Base-by-base conservation (phyloP, 2,329 filamentous ascomycete genomes). In the Aspergillus novofumigatus region DNA sequence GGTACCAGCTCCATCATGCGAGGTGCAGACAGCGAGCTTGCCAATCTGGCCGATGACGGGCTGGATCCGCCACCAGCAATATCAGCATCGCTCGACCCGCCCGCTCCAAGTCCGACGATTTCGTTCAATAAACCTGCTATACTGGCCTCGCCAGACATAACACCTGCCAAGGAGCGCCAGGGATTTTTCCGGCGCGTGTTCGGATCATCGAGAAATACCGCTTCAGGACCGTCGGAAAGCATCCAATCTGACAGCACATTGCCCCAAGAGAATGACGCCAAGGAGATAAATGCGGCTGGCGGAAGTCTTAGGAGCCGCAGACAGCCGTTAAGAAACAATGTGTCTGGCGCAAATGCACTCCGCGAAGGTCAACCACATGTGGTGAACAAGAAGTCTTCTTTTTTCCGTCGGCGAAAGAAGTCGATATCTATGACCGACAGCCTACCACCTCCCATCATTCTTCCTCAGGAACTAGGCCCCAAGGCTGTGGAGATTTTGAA, bases 151-250 rank as follows among this genome's bases (percentile, higher is more conserved):
- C 72, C 71, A 59, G 77, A 69, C 61, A 73, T 74, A 60, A 77
- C 69, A 60, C 77, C 73, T 63, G 78, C 80, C 53, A 90, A 89
- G 69, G 87, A 91, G 67, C 86, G 86, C 56, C 90, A 85, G 8
- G 92, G 94, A 21, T 97, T 99, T 78, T 97, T 97, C 78, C 86
- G 91, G 66, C 86, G 93, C 61, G 90, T 97, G 42, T 97, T 97
- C 78, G 90, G 89, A 42, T 89, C 87, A 9, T 85, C 89, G 38
- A 89, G 83, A 69, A 82, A 76, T 51, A 80, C 72, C 61, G 59
- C 67, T n/a, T 53, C 61, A 17, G 58, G 51, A n/a, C 58, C 61
- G 14, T 57, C 63, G 32, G 69, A 69, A 53, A 54, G 55, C 57
- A 57, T 58, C 49, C 44, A 60, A 54, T 49, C 52, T 20, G 69